Conservation (phyloP, 2,329 filamentous ascomycete species). For the Paraconiothyrium sp. region DNA sequence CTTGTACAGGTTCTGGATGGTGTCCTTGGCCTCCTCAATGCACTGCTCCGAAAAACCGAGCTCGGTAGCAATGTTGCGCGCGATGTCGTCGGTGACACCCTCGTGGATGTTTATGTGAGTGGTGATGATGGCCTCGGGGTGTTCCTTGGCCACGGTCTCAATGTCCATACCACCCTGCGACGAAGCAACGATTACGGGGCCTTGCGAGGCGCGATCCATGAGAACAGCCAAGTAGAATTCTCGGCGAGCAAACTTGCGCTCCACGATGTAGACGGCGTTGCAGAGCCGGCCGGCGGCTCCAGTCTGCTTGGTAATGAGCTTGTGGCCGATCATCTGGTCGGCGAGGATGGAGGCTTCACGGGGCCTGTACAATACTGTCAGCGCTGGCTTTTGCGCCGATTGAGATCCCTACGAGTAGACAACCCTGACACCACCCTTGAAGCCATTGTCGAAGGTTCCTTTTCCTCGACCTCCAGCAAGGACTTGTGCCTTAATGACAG, state of each 20-base stretch:
- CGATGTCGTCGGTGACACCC: constrained; percentile 95
- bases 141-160: constrained; percentile 97
- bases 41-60: constrained; percentile 98
- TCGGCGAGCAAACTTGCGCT: constrained; percentile 98
- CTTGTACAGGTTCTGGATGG: constrained; percentile 98
- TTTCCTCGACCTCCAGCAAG: constrained; percentile 98
- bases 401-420: constrained; percentile 81
- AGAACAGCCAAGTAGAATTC: constrained; percentile 99
- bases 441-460: constrained; percentile 95
- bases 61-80: constrained; percentile 85
- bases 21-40: constrained; percentile 92
- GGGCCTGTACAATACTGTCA: constrained; percentile 61
- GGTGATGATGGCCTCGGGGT: constrained; percentile 92
- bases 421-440: constrained; percentile 98
- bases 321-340: constrained; percentile 99
- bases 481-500: constrained; percentile 99
- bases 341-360: constrained; percentile 97
- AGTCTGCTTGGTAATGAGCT: constrained; percentile 99
- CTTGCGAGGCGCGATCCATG: constrained; percentile 93
- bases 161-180: constrained; percentile 99
- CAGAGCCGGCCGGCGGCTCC: constrained; percentile 92
- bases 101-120: constrained; percentile 92
- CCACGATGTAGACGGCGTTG: constrained; percentile 98
- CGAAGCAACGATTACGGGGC: constrained; percentile 94
- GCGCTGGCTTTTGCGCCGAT: constrained; percentile 11